These are phyloP conservation scores for Sugiyamaella lignohabitans DNA, from an alignment of 805 yeast genomes.

Conservation along the genomic window DNA sequence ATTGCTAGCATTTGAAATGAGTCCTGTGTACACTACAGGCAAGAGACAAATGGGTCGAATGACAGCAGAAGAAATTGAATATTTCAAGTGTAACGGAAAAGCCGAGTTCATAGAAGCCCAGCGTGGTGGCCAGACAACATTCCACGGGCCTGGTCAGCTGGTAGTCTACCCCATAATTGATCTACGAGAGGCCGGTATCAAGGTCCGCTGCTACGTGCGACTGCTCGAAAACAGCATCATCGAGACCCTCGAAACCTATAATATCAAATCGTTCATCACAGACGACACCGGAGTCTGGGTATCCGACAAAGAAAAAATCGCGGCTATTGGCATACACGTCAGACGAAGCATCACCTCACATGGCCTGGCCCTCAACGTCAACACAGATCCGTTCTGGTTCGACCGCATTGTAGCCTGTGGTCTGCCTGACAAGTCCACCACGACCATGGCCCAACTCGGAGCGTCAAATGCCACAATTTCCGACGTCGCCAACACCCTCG, in stretches of 20 bases:
- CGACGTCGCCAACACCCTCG: constrained; percentile 42
- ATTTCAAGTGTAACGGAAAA: constrained; percentile 24
- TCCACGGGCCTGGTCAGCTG: constrained; percentile 94
- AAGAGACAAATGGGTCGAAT: constrained; percentile 61
- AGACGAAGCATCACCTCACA: constrained; percentile 80
- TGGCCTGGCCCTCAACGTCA: constrained; percentile 78
- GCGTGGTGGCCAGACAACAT: constrained; percentile 94
- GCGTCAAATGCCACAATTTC: constrained; percentile 25
- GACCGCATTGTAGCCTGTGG: constrained; percentile 83
- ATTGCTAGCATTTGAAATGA: constrained; percentile 75
- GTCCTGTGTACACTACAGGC: constrained; percentile 88
- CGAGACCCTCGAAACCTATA: constrained; percentile 37
- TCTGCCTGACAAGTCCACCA: constrained; percentile 53
- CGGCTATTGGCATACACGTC: constrained; percentile 85
- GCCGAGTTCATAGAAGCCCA: constrained; percentile 69
- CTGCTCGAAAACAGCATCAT: constrained; percentile 55
- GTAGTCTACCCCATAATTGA: constrained; percentile 79
- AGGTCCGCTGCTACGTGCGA: constrained; percentile 60
- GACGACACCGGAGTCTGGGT: constrained; percentile 90
- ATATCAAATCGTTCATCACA: constrained; percentile 45
- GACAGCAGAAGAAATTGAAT: constrained; percentile 26
- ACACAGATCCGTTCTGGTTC: constrained; percentile 65
- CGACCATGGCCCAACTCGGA: constrained; percentile 38
- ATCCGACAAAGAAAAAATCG: constrained; percentile 53
- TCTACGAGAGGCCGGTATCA: constrained; percentile 51